Percentiles rank a stretch among this genome's conserved stretches.
Conservation (phyloP, 129 eudicot genomes). For the Flaveria sonorensis region DNA sequence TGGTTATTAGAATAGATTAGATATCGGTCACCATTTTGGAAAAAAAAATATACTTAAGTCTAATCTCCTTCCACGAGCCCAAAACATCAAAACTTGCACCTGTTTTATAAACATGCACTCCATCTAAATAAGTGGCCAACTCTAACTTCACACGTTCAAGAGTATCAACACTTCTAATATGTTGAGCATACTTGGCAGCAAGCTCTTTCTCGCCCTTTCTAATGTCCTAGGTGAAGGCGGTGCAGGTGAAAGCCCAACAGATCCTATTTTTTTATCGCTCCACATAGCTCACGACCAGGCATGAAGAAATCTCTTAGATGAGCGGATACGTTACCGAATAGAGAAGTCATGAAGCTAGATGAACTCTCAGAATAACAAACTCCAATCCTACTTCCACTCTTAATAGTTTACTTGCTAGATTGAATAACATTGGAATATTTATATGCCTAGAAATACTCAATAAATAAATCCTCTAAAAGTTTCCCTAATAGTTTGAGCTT, state of each 20-base stretch:
- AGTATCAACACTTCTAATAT: not conserved
- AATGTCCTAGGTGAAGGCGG: too few relatives aligned
- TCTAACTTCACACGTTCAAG: not conserved
- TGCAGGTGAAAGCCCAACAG: too few relatives aligned
- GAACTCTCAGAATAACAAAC: not conserved
- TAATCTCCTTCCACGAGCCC: not conserved
- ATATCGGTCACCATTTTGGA: not conserved
- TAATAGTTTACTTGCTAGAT: not conserved
- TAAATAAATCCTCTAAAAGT: not conserved
- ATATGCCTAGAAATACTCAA: slow-evolving; percentile 14
- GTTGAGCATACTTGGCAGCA: not conserved
- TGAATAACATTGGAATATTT: not conserved
- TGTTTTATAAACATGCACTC: not conserved
- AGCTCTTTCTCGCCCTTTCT: not conserved
- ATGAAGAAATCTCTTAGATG: too few relatives aligned
- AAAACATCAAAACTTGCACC: not conserved
- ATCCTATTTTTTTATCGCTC: too few relatives aligned
- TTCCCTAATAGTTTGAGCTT: not conserved
- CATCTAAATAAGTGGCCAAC: not conserved
- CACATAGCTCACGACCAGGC: too few relatives aligned
- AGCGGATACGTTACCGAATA: too few relatives aligned
- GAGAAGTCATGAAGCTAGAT: not conserved
- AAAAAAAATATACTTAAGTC: not conserved
- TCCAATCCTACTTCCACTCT: not conserved
- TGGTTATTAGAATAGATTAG: too few relatives aligned